Conservation (phyloP, 495 filamentous ascomycete genomes). For the Penicillium fimorum region DNA sequence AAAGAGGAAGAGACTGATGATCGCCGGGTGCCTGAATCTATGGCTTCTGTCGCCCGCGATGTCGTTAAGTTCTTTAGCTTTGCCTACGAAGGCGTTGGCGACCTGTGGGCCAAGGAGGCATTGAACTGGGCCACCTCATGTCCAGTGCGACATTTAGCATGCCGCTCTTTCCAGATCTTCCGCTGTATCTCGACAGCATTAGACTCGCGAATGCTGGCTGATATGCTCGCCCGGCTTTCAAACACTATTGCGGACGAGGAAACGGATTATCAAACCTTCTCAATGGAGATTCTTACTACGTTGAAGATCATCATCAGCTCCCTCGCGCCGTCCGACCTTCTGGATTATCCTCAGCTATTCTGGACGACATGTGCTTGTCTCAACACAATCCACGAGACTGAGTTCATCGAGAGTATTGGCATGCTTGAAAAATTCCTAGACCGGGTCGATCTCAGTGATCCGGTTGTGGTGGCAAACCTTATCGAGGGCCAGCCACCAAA, state of each 20-base stretch:
- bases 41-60: conserved; percentile 76
- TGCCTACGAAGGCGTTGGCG: conserved; percentile 81
- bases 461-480: conserved; percentile 63
- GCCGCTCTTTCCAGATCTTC: conserved; percentile 96
- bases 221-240: conserved; percentile 91
- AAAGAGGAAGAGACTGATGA: conserved; percentile 65
- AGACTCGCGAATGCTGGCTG: conserved; percentile 89
- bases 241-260: conserved; percentile 96
- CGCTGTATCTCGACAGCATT: conserved; percentile 85
- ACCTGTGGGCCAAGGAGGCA: conserved; percentile 84
- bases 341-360: conserved; percentile 90
- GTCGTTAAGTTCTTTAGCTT: conserved; percentile 83
- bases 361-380: conserved; percentile 97
- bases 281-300: conserved; percentile 95
- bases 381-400: conserved; percentile 90
- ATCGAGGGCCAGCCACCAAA: conserved; percentile 74
- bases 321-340: conserved; percentile 71
- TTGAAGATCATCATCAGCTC: conserved; percentile 85
- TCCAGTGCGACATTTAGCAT: conserved; percentile 92
- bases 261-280: conserved; percentile 88
- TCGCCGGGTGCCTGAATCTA: conserved; percentile 78
- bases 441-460: conserved; percentile 77
- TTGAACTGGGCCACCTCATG: conserved; percentile 96
- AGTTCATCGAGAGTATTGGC: conserved; percentile 85
- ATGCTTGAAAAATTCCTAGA: conserved; percentile 88